phyloP scores from a whole-genome alignment of 768 basidiomycete genomes.

The Rhodotorula babjevae region DNA sequence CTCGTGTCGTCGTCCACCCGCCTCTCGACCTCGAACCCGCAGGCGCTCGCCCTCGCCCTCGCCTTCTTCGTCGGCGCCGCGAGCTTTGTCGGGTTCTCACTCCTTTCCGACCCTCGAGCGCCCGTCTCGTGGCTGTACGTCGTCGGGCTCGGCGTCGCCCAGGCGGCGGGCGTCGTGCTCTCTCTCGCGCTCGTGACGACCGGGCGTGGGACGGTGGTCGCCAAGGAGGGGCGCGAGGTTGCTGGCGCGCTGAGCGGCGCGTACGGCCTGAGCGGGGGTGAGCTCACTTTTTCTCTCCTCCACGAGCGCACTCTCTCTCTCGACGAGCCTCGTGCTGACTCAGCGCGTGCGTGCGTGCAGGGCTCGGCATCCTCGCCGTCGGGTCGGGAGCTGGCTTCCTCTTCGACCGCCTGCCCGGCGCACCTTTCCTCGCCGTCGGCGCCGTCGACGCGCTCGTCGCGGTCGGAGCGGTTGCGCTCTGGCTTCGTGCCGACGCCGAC shows the following conservation, averaged over 20 bases:
- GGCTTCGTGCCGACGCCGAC: background rate
- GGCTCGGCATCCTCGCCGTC: slow-evolving; percentile 26
- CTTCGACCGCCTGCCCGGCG: slow-evolving; percentile 9
- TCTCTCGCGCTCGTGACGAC: slow-evolving; percentile 23
- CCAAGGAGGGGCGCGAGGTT: slow-evolving; percentile 7
- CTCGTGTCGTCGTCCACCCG: slow-evolving; percentile 1
- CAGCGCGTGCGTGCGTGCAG: background rate
- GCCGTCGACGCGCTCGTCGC: slow-evolving; percentile 2
- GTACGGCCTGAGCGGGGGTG: slow-evolving; percentile 27
- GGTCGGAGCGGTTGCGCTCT: background rate
- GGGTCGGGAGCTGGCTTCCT: slow-evolving; percentile 8
- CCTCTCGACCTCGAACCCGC: background rate
- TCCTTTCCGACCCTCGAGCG: slow-evolving; percentile 9
- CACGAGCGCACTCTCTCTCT: accelerated
- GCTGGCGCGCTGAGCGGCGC: slow-evolving; percentile 18
- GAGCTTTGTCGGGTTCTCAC: slow-evolving; percentile 1
- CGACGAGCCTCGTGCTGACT: background rate
- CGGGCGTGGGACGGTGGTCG: background rate
- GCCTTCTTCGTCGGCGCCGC: slow-evolving; percentile 6
- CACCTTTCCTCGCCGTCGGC: slow-evolving; percentile 12
- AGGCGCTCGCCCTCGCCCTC: slow-evolving; percentile 4
- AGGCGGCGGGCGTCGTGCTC: slow-evolving; percentile 25
- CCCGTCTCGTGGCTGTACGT: slow-evolving; percentile 2
- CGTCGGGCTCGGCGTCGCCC: slow-evolving; percentile 7
- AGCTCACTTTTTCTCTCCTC: background rate